These are phyloP conservation scores for Nicotiana undulata DNA, from an alignment of 257 asterid genomes.

Conservation along the genomic window DNA sequence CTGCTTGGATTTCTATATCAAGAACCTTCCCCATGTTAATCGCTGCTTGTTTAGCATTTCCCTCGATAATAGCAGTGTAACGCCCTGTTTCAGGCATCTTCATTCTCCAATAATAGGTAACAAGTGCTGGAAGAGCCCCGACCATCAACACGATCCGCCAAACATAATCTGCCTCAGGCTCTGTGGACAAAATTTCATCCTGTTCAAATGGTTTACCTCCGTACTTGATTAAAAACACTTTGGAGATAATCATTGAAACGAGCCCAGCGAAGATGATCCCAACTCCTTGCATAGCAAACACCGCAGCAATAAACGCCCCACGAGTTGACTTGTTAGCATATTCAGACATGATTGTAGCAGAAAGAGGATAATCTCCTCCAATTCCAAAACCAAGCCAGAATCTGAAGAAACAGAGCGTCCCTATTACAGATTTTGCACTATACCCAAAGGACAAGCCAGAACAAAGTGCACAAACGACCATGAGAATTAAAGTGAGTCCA, in stretches of 20 bases:
- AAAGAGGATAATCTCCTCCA: slow-evolving; percentile 49
- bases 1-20: slow-evolving; percentile 33
- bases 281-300: slow-evolving; percentile 47
- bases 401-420: slow-evolving; percentile 46
- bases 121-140: slow-evolving; percentile 44
- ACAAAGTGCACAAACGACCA: slow-evolving; percentile 35
- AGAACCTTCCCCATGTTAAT: slow-evolving; percentile 45
- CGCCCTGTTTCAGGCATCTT: slow-evolving; percentile 66
- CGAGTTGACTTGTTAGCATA: slow-evolving; percentile 46
- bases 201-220: slow-evolving; percentile 33
- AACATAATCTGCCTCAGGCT: slow-evolving; percentile 26
- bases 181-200: slow-evolving; percentile 30
- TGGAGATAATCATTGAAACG: slow-evolving; percentile 26
- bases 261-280: slow-evolving; percentile 39
- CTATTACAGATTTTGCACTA: slow-evolving; percentile 28
- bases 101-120: slow-evolving; percentile 58
- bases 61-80: slow-evolving; percentile 46
- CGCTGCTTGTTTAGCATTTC: slow-evolving; percentile 44
- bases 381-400: slow-evolving; percentile 53
- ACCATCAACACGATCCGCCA: slow-evolving; percentile 44
- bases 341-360: slow-evolving; percentile 53
- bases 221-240: slow-evolving; percentile 21
- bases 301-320: slow-evolving; percentile 48
- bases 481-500: slow-evolving; percentile 33
- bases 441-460: slow-evolving; percentile 36